Evolutionary conservation across 1,284 basidiomycete genomes (phyloP).

Genomic region (Microbotryum violaceum): DNA sequence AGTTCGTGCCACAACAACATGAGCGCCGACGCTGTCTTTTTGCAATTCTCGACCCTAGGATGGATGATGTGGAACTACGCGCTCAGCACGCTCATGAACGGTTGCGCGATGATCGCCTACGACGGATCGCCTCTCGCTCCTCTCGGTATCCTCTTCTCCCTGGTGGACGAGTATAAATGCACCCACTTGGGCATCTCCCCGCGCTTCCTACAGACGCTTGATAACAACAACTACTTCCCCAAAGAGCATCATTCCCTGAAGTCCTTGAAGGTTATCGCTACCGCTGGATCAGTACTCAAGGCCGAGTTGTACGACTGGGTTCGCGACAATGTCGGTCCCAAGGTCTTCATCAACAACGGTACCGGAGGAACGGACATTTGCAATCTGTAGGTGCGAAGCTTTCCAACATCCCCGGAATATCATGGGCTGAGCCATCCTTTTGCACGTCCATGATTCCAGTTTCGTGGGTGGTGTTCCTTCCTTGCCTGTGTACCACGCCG

Average conservation of each 20-base stretch:
- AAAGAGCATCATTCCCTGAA: slow-evolving; percentile 56
- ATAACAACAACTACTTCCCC: slow-evolving; percentile 44
- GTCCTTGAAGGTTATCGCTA: slow-evolving; percentile 64
- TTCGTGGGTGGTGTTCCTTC: slow-evolving; percentile 35
- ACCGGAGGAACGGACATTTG: slow-evolving; percentile 51
- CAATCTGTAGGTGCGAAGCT: neutral
- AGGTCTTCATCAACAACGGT: slow-evolving; percentile 67
- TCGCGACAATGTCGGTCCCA: slow-evolving; percentile 57
- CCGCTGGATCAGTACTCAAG: slow-evolving; percentile 73
- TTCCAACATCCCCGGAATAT: neutral
- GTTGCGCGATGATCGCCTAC: slow-evolving; percentile 60
- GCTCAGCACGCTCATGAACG: slow-evolving; percentile 48
- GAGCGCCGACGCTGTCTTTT: slow-evolving; percentile 49
- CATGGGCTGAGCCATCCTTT: too few species aligned
- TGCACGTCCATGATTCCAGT: neutral
- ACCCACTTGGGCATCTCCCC: slow-evolving; percentile 63
- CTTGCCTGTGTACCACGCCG: slow-evolving; percentile 72
- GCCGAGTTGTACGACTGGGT: slow-evolving; percentile 70
- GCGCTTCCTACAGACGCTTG: slow-evolving; percentile 29
- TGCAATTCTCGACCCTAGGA: slow-evolving; percentile 73
- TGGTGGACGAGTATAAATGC: slow-evolving; percentile 60
- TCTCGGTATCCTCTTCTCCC: slow-evolving; percentile 61
- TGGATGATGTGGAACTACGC: slow-evolving; percentile 44
- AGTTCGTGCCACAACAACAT: slow-evolving; percentile 19
- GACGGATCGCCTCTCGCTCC: slow-evolving; percentile 75